A percentile compares a stretch with the other conserved stretches of the same genome.
Evolutionary conservation across 352 stramenopile genomes (phyloP).

Genomic region (Globisporangium camurandrum): DNA sequence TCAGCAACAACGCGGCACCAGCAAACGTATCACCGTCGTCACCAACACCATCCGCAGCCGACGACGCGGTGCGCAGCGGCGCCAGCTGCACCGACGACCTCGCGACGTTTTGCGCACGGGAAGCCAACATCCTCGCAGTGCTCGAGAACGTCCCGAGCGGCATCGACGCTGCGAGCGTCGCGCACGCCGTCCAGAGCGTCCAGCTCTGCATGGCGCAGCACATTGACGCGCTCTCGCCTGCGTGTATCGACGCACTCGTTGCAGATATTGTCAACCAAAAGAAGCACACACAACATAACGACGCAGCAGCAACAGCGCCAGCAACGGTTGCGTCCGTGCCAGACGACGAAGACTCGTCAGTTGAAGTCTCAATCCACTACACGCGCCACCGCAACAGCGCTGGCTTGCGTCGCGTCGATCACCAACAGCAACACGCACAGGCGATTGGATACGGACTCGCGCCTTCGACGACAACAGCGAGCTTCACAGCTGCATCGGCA

Average conservation of each 20-base stretch:
- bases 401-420: conserved; percentile 17
- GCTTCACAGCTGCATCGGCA: background rate
- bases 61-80: conserved; percentile 1
- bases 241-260: conserved; percentile 40
- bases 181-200: conserved; percentile 33
- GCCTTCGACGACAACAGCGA: too few relatives aligned
- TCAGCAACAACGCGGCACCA: background rate
- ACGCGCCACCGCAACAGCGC: conserved; percentile 35
- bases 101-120: conserved; percentile 30
- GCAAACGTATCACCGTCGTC: background rate
- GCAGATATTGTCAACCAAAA: conserved; percentile 10
- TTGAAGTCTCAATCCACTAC: conserved; percentile 56
- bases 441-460: too few relatives aligned
- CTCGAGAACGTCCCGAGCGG: conserved; percentile 23
- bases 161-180: conserved; percentile 27
- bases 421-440: conserved; percentile 13
- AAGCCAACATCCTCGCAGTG: conserved; percentile 44
- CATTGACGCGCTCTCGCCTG: conserved; percentile 40
- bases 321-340: conserved; percentile 1
- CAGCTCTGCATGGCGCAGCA: conserved; percentile 46
- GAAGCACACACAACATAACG: too few relatives aligned
- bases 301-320: too few relatives aligned
- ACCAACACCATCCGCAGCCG: background rate
- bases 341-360: conserved; percentile 38
- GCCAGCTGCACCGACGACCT: conserved; percentile 33